A percentile compares a stretch with the other conserved stretches of the same genome.
Evolutionary conservation across 1,284 basidiomycete genomes (phyloP).

Genomic region (Volvariella volvacea): DNA sequence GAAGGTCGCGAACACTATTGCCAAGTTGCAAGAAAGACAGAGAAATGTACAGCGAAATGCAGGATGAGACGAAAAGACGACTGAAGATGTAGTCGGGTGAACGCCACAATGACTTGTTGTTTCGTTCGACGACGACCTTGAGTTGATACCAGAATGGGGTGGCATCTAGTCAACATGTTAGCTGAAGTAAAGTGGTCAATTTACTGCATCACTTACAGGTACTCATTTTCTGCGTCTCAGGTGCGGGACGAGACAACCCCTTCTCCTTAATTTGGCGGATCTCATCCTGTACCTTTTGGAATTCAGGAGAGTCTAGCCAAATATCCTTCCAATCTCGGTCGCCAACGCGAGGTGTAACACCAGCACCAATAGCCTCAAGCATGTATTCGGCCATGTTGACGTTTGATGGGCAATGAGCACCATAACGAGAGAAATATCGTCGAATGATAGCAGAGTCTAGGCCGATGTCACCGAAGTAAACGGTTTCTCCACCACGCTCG

Average conservation of each 20-base stretch:
- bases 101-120: constrained; percentile 76
- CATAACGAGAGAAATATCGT: constrained; percentile 64
- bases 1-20: constrained; percentile 58
- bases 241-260: constrained; percentile 31
- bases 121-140: constrained; percentile 65
- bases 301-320: constrained; percentile 56
- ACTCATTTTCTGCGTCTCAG: constrained; percentile 31
- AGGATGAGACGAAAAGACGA: constrained; percentile 70
- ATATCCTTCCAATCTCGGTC: constrained; percentile 75
- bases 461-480: constrained; percentile 80
- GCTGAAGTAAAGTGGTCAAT: constrained; percentile 4
- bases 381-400: constrained; percentile 59
- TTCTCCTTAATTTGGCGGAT: constrained; percentile 38
- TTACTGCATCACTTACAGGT: constrained; percentile 36
- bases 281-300: constrained; percentile 27
- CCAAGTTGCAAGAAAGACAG: constrained; percentile 80
- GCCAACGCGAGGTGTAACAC: constrained; percentile 56
- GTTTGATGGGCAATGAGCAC: constrained; percentile 56
- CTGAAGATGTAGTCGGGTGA: constrained; percentile 81
- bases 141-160: constrained; percentile 80
- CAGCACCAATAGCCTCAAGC: constrained; percentile 73
- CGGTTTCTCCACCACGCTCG: constrained; percentile 62
- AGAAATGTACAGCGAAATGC: constrained; percentile 76
- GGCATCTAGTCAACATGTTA: constrained; percentile 44
- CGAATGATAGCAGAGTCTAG: constrained; percentile 53